phyloP scores from a whole-genome alignment of 2,329 filamentous ascomycete genomes.

The Bipolaris zeicola region DNA sequence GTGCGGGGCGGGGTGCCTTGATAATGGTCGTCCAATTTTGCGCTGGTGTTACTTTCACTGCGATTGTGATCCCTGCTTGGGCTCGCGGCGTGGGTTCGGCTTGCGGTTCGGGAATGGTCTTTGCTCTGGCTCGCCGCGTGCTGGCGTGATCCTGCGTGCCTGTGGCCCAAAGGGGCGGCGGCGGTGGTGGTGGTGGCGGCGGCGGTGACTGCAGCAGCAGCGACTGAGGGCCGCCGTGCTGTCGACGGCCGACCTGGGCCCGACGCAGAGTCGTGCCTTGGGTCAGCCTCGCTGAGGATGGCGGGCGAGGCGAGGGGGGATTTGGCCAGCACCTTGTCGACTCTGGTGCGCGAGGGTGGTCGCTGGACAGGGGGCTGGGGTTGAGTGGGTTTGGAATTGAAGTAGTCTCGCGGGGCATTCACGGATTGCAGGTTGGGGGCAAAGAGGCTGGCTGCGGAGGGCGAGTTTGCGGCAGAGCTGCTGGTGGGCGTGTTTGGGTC shows the following conservation, averaged over 20 bases:
- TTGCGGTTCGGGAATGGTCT: conserved; percentile 24
- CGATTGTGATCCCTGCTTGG: conserved; percentile 28
- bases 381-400: conserved; percentile 39
- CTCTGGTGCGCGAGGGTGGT: conserved; percentile 39
- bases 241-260: conserved; percentile 29
- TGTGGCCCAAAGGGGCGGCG: conserved; percentile 24
- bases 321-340: conserved; percentile 37
- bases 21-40: conserved; percentile 40
- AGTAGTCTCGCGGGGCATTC: conserved; percentile 46
- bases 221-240: conserved; percentile 28
- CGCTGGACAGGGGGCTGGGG: conserved; percentile 24
- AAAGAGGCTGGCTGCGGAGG: conserved; percentile 44
- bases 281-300: conserved; percentile 41
- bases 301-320: conserved; percentile 46
- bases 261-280: conserved; percentile 33
- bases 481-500: conserved; percentile 45
- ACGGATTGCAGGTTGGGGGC: conserved; percentile 37
- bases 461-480: conserved; percentile 34
- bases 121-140: conserved; percentile 30
- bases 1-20: conserved; percentile 45
- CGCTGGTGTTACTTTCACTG: conserved; percentile 42
- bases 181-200: conserved; percentile 1
- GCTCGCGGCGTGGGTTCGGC: conserved; percentile 10
- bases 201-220: neutral
- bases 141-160: conserved; percentile 22